Conservation (phyloP, 352 stramenopile genomes). For the Phytophthora foliorum region DNA sequence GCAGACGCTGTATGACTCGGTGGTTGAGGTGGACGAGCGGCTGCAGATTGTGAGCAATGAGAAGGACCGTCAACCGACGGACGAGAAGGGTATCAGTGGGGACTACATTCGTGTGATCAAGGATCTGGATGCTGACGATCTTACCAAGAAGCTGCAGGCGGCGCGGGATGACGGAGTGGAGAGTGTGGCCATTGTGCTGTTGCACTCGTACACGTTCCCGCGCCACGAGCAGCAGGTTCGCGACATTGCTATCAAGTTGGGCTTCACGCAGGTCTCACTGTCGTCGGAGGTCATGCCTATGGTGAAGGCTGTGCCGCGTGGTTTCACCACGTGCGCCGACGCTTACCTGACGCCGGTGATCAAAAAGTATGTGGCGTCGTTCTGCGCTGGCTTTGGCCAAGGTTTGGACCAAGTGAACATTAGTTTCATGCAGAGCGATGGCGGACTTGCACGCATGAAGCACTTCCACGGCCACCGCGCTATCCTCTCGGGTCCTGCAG, state of each 20-base stretch:
- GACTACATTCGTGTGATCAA: slow-evolving; percentile 91
- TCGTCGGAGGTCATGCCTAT: slow-evolving; percentile 97
- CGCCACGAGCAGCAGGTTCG: slow-evolving; percentile 94
- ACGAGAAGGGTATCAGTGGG: slow-evolving; percentile 88
- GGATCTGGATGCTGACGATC: slow-evolving; percentile 76
- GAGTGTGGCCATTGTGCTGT: slow-evolving; percentile 96
- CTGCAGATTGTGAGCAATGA: slow-evolving; percentile 92
- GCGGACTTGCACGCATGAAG: slow-evolving; percentile 96
- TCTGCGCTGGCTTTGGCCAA: slow-evolving; percentile 96
- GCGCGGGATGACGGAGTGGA: slow-evolving; percentile 90
- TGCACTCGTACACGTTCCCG: slow-evolving; percentile 97
- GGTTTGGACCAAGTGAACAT: slow-evolving; percentile 93
- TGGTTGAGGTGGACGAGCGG: slow-evolving; percentile 98
- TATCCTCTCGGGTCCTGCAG: slow-evolving; percentile 95
- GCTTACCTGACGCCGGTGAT: slow-evolving; percentile 99
- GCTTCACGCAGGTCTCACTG: slow-evolving; percentile 95
- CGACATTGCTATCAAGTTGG: slow-evolving; percentile 91
- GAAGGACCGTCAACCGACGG: slow-evolving; percentile 55
- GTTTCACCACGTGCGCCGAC: slow-evolving; percentile 97
- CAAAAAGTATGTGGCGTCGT: slow-evolving; percentile 97
- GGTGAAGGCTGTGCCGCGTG: slow-evolving; percentile 97
- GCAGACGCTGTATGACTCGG: slow-evolving; percentile 96
- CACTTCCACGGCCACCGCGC: slow-evolving; percentile 93
- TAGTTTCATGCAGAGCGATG: slow-evolving; percentile 99
- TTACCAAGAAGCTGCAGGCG: slow-evolving; percentile 87